Percentiles rank a stretch among this genome's conserved stretches.
These are phyloP conservation scores for Moniliella sp. DNA, from an alignment of 1,284 basidiomycete species.

Conservation along the genomic window DNA sequence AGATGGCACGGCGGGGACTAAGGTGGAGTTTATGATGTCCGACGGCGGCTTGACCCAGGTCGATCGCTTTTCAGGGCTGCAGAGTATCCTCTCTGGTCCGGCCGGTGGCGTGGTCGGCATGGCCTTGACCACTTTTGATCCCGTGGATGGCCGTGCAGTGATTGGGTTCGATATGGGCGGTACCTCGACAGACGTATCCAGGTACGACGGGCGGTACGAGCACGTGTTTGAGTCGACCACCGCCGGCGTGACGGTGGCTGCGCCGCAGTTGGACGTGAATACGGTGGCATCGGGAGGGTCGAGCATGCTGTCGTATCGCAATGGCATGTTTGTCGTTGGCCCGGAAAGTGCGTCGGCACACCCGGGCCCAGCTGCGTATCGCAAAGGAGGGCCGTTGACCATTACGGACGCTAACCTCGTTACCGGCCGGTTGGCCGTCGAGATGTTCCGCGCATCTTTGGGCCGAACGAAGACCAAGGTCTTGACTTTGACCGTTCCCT, in stretches of 20 bases:
- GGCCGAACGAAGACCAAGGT: constrained; percentile 58
- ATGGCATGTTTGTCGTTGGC: constrained; percentile 27
- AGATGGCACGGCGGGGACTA: constrained; percentile 32
- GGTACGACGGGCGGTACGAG: constrained; percentile 65
- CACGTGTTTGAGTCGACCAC: constrained; percentile 74
- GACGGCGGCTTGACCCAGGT: constrained; percentile 59
- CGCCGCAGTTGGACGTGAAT: constrained; percentile 45
- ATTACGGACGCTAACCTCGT: constrained; percentile 32
- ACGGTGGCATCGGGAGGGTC: constrained; percentile 30
- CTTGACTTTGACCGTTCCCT: constrained; percentile 46
- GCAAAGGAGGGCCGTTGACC: constrained; percentile 28
- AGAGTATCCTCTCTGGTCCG: constrained; percentile 65
- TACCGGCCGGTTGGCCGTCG: constrained; percentile 23
- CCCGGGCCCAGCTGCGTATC: constrained; percentile 28
- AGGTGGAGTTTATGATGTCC: constrained; percentile 32
- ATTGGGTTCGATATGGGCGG: constrained; percentile 47
- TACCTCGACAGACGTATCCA: constrained; percentile 63
- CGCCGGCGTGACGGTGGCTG: constrained; percentile 67
- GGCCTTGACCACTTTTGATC: constrained; percentile 62
- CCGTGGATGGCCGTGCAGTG: constrained; percentile 45
- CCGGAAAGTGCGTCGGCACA: constrained; percentile 29
- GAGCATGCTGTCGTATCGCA: constrained; percentile 25
- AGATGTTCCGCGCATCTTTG: constrained; percentile 60
- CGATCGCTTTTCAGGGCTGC: constrained; percentile 65
- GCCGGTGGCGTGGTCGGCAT: constrained; percentile 74